Evolutionary conservation across 768 basidiomycete species (phyloP).

Genomic region (Rhodosporidiobolus sp.): DNA sequence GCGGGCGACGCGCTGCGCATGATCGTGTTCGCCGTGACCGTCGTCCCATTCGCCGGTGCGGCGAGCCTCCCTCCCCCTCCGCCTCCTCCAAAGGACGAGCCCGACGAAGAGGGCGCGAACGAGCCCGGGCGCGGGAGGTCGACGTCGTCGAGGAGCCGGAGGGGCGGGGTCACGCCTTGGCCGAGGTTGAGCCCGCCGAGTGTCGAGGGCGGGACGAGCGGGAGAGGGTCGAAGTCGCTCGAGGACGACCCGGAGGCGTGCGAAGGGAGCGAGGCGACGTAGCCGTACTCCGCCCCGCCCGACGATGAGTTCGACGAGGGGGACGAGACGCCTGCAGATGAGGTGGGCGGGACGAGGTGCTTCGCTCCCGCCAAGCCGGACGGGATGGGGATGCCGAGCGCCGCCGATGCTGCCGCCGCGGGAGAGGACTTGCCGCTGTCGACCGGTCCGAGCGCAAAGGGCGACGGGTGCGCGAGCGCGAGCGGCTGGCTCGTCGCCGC

Average conservation of each 20-base stretch:
- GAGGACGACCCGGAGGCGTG: neutral
- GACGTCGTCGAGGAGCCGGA: too few relatives aligned
- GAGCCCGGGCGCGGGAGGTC: neutral
- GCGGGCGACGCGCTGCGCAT: neutral
- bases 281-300: too few relatives aligned
- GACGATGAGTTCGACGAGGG: too few relatives aligned
- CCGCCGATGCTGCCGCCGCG: too few relatives aligned
- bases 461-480: neutral
- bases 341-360: slow-evolving; percentile 11
- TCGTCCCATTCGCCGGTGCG: neutral
- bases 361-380: neutral
- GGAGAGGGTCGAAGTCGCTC: too few relatives aligned
- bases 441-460: slow-evolving; percentile 4
- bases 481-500: too few relatives aligned
- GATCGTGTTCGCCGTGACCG: neutral
- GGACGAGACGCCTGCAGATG: neutral
- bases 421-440: slow-evolving; percentile 1
- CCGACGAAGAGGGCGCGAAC: neutral
- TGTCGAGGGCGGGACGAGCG: neutral
- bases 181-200: neutral
- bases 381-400: neutral
- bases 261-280: neutral
- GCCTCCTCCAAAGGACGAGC: neutral
- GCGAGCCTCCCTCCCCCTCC: neutral
- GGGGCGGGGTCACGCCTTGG: neutral